phyloP scores from a whole-genome alignment of 352 stramenopile genomes.

The Pythium pyrilobum region DNA sequence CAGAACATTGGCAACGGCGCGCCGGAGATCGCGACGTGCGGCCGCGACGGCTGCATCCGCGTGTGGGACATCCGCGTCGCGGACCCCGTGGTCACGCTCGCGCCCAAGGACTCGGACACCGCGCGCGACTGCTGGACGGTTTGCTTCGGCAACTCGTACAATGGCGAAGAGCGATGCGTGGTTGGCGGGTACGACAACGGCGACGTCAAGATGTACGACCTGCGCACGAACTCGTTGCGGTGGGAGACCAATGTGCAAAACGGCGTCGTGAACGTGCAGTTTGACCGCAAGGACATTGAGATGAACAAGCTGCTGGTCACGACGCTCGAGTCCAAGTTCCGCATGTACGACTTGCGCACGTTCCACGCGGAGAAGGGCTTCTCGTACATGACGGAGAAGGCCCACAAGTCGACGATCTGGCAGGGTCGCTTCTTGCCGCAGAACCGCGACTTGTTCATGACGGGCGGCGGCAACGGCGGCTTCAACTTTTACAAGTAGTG shows the following conservation, averaged over 20 bases:
- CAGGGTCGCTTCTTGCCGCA: slow-evolving; percentile 92
- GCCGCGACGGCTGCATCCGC: slow-evolving; percentile 92
- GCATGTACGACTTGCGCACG: slow-evolving; percentile 93
- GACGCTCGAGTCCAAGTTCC: slow-evolving; percentile 96
- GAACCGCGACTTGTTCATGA: slow-evolving; percentile 97
- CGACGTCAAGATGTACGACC: slow-evolving; percentile 96
- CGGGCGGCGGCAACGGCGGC: slow-evolving; percentile 93
- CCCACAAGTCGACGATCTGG: slow-evolving; percentile 96
- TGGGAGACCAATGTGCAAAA: slow-evolving; percentile 97
- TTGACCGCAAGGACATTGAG: slow-evolving; percentile 96
- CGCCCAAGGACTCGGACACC: slow-evolving; percentile 75
- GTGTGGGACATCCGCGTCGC: slow-evolving; percentile 94
- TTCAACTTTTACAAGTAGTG: slow-evolving; percentile 98
- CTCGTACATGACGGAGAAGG: slow-evolving; percentile 86
- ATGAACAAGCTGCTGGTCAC: slow-evolving; percentile 97
- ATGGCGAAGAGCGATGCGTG: slow-evolving; percentile 90
- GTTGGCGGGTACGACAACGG: slow-evolving; percentile 96
- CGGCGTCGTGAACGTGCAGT: slow-evolving; percentile 94
- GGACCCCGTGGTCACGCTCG: slow-evolving; percentile 90
- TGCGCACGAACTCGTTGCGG: slow-evolving; percentile 89
- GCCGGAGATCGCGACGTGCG: slow-evolving; percentile 92
- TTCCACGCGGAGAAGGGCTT: slow-evolving; percentile 91
- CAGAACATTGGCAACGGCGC: slow-evolving; percentile 86
- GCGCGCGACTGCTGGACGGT: slow-evolving; percentile 95
- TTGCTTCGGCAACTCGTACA: slow-evolving; percentile 94